phyloP scores from a whole-genome alignment of 192 early-diverging fungal genomes.

The Martensiomyces pterosporus region DNA sequence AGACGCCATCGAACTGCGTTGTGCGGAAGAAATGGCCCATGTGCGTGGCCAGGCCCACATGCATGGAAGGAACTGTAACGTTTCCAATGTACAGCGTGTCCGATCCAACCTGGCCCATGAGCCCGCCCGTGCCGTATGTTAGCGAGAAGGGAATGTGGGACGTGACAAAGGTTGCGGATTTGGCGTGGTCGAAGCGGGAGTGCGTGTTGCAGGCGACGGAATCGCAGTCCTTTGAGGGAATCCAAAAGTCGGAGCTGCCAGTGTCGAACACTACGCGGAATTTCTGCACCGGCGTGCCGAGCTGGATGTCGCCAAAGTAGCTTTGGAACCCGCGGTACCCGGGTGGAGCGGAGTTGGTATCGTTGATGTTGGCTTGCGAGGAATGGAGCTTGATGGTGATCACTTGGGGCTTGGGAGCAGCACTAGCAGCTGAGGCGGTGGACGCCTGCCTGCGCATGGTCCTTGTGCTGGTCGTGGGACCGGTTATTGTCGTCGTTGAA shows the following conservation, averaged over 20 bases:
- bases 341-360: slow-evolving; percentile 17
- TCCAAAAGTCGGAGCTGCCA: slow-evolving; percentile 59
- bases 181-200: slow-evolving; percentile 44
- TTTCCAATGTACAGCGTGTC: slow-evolving; percentile 51
- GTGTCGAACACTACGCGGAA: slow-evolving; percentile 61
- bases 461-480: no score
- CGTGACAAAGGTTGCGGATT: slow-evolving; percentile 44
- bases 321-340: slow-evolving; percentile 45
- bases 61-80: slow-evolving; percentile 31
- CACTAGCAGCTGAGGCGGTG: not conserved
- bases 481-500: no score
- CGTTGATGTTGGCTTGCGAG: slow-evolving; percentile 40
- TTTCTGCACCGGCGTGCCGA: slow-evolving; percentile 54
- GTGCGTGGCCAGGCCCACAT: slow-evolving; percentile 50
- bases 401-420: slow-evolving; percentile 4
- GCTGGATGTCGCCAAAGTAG: slow-evolving; percentile 43
- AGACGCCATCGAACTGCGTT: slow-evolving; percentile 55
- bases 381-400: slow-evolving; percentile 31
- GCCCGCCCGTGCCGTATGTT: slow-evolving; percentile 53
- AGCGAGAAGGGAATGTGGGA: slow-evolving; percentile 41
- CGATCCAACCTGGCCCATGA: slow-evolving; percentile 49
- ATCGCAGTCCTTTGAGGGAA: slow-evolving; percentile 52
- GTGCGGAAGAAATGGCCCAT: slow-evolving; percentile 49
- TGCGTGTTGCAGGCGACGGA: slow-evolving; percentile 40
- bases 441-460: no score